Base-by-base conservation (phyloP, 2,329 filamentous ascomycete genomes). In the Cyphellophora europaea region DNA sequence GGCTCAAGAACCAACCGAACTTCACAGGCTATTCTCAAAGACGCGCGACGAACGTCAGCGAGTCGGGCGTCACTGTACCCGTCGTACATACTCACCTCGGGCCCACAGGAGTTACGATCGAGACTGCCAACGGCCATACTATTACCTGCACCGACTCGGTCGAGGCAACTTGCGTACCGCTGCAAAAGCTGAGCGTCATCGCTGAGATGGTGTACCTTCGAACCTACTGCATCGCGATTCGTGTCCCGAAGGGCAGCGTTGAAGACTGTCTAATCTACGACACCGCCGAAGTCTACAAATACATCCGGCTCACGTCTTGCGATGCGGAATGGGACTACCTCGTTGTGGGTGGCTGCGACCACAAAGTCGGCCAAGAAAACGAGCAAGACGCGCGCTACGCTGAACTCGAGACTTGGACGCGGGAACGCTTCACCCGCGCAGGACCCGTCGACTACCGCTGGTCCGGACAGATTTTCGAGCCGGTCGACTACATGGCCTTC, bases 401-500 rank as follows among this genome's bases (percentile, higher is more conserved):
- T 2, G 66, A 72, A 44, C 61, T 76, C 3, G 70, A 72, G 48
- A 47, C 48, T 0, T 76, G 71, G 72, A 61, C 61, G 1, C 62
- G 69, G 5, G 61, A 67, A 32, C 64, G 72, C 17, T 75, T 75
- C 49, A 59, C 70, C 0, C 56, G 66, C 31, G 64, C 64, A 2
- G 62, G 62, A 0, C 49, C 55, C 3, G 58, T 69, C 5, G 72
- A 75, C 40, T 76, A 73, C 54, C 57, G 57, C 13, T 76, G 71
- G 71, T 71, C 66, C 19, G 71, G 72, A 0, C 72, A 77, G 52
- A 60, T 76, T 28, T 66, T 68, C 43, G 71, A 76, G 41, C 69
- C 71, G 0, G 59, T 66, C 8, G 71, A 76, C 44, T 64, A 61
- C 48, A 61, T 75, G 58, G 70, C 62, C 0, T 74, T 68, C 40